phyloP scores from a whole-genome alignment of 2,329 filamentous ascomycete genomes.

The Neopestalotiopsis sp. region DNA sequence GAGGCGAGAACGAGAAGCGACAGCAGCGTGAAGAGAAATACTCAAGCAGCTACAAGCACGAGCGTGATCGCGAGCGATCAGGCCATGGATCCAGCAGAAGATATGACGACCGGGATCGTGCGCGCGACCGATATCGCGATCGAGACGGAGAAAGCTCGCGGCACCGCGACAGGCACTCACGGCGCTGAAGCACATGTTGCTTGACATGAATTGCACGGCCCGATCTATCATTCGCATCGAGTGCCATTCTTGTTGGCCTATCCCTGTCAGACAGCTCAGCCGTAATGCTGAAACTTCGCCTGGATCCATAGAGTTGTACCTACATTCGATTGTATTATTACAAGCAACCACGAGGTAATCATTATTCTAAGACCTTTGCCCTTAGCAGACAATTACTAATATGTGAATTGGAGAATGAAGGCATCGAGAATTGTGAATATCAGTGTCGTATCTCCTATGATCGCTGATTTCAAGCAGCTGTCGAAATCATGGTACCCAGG shows the following conservation, averaged over 20 bases:
- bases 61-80: constrained; percentile 49
- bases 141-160: constrained; percentile 25
- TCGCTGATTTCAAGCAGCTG: neutral
- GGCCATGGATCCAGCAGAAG: constrained; percentile 32
- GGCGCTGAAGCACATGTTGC: constrained; percentile 21
- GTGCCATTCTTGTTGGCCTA: neutral
- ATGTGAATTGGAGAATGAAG: neutral
- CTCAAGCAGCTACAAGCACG: constrained; percentile 51
- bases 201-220: too few relatives aligned
- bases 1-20: constrained; percentile 50
- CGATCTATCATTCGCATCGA: neutral
- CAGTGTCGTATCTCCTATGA: neutral
- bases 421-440: neutral
- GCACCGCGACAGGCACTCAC: constrained; percentile 30
- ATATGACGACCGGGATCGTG: constrained; percentile 37
- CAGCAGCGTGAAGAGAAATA: constrained; percentile 46
- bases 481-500: neutral
- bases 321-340: neutral
- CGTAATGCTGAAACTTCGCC: neutral
- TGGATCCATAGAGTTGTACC: constrained; percentile 23
- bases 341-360: constrained; percentile 6
- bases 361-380: neutral
- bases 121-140: constrained; percentile 30
- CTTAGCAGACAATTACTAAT: neutral
- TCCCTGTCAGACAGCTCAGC: neutral